Conservation (phyloP, 2,329 filamentous ascomycete genomes). For the Talaromyces sp. region DNA sequence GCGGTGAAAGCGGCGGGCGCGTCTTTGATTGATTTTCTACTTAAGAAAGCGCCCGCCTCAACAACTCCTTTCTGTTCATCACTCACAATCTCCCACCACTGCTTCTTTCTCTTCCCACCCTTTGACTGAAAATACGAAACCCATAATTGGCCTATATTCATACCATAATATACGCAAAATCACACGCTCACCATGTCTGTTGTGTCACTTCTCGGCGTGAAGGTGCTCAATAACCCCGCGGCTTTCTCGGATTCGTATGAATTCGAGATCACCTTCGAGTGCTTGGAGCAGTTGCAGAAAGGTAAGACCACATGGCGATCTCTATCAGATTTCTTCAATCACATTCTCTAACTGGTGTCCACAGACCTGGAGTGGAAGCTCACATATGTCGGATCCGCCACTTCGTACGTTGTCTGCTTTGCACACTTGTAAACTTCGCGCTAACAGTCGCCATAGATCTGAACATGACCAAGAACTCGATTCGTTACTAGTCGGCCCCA, state of each 20-base stretch:
- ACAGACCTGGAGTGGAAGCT: conserved; percentile 98
- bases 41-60: conserved; percentile 8
- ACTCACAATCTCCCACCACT: neutral
- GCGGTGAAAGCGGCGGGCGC: conserved; percentile 2
- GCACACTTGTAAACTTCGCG: conserved; percentile 16
- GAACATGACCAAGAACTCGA: conserved; percentile 99
- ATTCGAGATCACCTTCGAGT: conserved; percentile 99
- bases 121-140: neutral
- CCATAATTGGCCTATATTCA: conserved; percentile 9
- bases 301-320: conserved; percentile 49
- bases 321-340: neutral
- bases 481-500: conserved; percentile 92
- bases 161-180: neutral
- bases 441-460: conserved; percentile 56
- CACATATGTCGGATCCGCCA: conserved; percentile 97
- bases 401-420: conserved; percentile 64
- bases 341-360: conserved; percentile 17
- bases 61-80: neutral
- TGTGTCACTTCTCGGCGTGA: conserved; percentile 90
- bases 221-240: conserved; percentile 95
- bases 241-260: conserved; percentile 89
- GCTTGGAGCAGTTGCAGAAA: conserved; percentile 89
- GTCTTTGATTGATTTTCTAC: conserved; percentile 14
- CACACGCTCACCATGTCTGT: conserved; percentile 71
- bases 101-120: neutral